Conservation (phyloP, 2,329 filamentous ascomycete species). For the Colletotrichum falcatum region DNA sequence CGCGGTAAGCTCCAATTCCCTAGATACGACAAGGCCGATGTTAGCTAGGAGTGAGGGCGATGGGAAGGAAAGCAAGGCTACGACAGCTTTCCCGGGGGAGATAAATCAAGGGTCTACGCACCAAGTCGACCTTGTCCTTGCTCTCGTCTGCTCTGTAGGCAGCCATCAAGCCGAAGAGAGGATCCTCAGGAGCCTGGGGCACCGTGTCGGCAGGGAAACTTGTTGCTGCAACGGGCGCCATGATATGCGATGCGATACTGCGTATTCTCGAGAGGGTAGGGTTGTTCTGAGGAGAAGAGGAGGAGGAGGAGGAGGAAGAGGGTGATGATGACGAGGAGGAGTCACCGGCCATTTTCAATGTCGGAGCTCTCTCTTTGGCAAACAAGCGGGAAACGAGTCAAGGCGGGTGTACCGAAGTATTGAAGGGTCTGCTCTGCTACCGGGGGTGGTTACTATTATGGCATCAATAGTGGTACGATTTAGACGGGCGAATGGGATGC, state of each 20-base stretch:
- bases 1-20: slow-evolving; percentile 92
- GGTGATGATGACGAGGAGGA: slow-evolving; percentile 51
- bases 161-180: slow-evolving; percentile 92
- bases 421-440: slow-evolving; percentile 10
- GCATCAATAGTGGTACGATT: slow-evolving; percentile 40
- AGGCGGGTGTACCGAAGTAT: neutral
- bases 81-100: slow-evolving; percentile 19
- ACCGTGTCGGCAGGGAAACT: slow-evolving; percentile 82
- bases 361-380: slow-evolving; percentile 37
- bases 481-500: slow-evolving; percentile 40
- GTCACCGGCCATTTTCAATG: slow-evolving; percentile 40
- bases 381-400: slow-evolving; percentile 37
- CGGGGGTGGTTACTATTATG: slow-evolving; percentile 39
- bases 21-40: slow-evolving; percentile 44
- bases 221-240: slow-evolving; percentile 72
- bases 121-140: slow-evolving; percentile 90
- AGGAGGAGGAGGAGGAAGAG: slow-evolving; percentile 56
- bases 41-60: slow-evolving; percentile 6
- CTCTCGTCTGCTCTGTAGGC: slow-evolving; percentile 85
- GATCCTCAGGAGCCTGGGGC: slow-evolving; percentile 92
- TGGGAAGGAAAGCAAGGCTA: slow-evolving; percentile 4
- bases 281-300: slow-evolving; percentile 54
- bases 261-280: slow-evolving; percentile 65
- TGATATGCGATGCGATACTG: slow-evolving; percentile 73
- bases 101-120: slow-evolving; percentile 56